Percentiles rank a stretch among this genome's conserved stretches.
Conservation (phyloP, 352 stramenopile genomes). For the Globisporangium barbulae region DNA sequence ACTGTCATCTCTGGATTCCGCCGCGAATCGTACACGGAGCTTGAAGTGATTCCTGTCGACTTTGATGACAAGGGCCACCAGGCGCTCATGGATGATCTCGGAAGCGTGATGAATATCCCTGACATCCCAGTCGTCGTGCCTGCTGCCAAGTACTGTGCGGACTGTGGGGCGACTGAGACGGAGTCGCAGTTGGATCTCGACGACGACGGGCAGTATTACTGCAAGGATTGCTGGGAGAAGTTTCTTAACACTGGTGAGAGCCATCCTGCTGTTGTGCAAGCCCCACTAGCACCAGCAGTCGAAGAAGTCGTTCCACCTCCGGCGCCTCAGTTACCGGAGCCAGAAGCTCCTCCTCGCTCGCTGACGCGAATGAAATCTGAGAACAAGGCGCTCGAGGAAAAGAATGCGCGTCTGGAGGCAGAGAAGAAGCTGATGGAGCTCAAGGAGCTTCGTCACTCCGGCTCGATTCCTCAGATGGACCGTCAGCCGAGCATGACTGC, state of each 20-base stretch:
- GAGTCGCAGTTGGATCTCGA: slow-evolving; percentile 77
- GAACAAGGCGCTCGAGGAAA: slow-evolving; percentile 65
- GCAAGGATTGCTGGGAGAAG: slow-evolving; percentile 87
- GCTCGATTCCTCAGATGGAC: slow-evolving; percentile 55
- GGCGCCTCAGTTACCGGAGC: slow-evolving; percentile 18
- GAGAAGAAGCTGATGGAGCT: slow-evolving; percentile 83
- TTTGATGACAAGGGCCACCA: slow-evolving; percentile 63
- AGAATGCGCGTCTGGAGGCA: slow-evolving; percentile 70
- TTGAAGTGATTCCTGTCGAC: slow-evolving; percentile 57
- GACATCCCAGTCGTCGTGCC: slow-evolving; percentile 77
- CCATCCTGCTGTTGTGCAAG: slow-evolving; percentile 10
- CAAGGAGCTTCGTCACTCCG: slow-evolving; percentile 65
- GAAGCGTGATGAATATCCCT: slow-evolving; percentile 77
- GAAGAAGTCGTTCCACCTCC: slow-evolving; percentile 16
- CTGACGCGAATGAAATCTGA: slow-evolving; percentile 37
- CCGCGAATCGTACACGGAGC: slow-evolving; percentile 69
- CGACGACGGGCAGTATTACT: slow-evolving; percentile 84
- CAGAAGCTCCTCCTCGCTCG: slow-evolving; percentile 29
- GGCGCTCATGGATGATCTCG: slow-evolving; percentile 71
- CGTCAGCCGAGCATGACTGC: slow-evolving; percentile 50
- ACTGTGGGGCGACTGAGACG: slow-evolving; percentile 74
- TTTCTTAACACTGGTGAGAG: slow-evolving; percentile 54
- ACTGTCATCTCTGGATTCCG: slow-evolving; percentile 72
- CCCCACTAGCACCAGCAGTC: slow-evolving; percentile 9
- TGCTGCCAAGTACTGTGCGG: slow-evolving; percentile 71